Conservation (phyloP, 2,329 filamentous ascomycete genomes). For the Aspergillus caelatus region DNA sequence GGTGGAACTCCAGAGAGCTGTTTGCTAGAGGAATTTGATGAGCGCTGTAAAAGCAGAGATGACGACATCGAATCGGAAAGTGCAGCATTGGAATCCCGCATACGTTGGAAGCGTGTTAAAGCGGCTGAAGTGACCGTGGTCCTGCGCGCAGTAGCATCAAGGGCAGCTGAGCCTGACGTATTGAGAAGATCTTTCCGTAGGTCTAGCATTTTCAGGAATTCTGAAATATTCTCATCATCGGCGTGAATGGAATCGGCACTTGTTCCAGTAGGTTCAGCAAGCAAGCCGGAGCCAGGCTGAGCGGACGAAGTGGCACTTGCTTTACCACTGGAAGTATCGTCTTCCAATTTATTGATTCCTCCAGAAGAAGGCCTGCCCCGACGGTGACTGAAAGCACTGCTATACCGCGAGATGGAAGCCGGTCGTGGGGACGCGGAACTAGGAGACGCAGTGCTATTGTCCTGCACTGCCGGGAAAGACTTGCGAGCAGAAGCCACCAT, state of each 20-base stretch:
- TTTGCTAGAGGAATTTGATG: slow-evolving; percentile 76
- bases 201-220: slow-evolving; percentile 88
- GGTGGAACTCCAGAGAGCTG: slow-evolving; percentile 68
- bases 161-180: slow-evolving; percentile 58
- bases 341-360: slow-evolving; percentile 61
- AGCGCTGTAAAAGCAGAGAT: slow-evolving; percentile 81
- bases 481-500: slow-evolving; percentile 41
- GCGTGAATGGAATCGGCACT: slow-evolving; percentile 69
- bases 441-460: slow-evolving; percentile 66
- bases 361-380: slow-evolving; percentile 76
- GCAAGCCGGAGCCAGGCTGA: slow-evolving; percentile 75
- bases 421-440: slow-evolving; percentile 78
- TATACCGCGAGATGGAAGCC: slow-evolving; percentile 77
- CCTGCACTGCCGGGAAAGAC: slow-evolving; percentile 58
- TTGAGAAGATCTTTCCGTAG: slow-evolving; percentile 82
- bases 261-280: slow-evolving; percentile 69
- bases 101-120: slow-evolving; percentile 80
- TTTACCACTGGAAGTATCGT: slow-evolving; percentile 62
- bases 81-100: slow-evolving; percentile 85
- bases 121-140: slow-evolving; percentile 80
- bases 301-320: slow-evolving; percentile 54
- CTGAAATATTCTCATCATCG: slow-evolving; percentile 90
- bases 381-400: slow-evolving; percentile 90
- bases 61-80: slow-evolving; percentile 93
- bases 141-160: slow-evolving; percentile 71